Conservation (phyloP, 2,329 filamentous ascomycete genomes). For the Gremmenia infestans region DNA sequence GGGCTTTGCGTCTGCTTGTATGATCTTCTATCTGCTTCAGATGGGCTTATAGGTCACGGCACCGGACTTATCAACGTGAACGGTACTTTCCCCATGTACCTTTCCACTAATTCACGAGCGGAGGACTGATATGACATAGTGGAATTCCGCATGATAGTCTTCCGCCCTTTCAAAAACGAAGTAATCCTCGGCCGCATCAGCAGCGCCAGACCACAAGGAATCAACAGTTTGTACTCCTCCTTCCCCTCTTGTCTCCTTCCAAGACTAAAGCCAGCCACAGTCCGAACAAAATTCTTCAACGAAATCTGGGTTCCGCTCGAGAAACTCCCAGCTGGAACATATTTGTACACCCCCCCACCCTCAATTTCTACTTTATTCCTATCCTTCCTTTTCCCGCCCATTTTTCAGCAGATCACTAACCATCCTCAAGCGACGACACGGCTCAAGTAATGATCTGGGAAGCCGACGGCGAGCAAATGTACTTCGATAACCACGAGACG, state of each 20-base stretch:
- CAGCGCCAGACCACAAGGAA: constrained; percentile 64
- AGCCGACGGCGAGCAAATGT: constrained; percentile 67
- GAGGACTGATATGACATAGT: constrained; percentile 46
- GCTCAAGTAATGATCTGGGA: constrained; percentile 85
- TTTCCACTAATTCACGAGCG: not conserved
- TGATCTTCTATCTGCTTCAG: constrained; percentile 82
- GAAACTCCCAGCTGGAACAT: constrained; percentile 68
- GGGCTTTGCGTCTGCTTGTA: constrained; percentile 92
- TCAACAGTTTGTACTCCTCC: constrained; percentile 52
- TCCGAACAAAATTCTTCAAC: constrained; percentile 88
- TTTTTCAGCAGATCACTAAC: constrained; percentile 3
- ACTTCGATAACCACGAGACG: constrained; percentile 84
- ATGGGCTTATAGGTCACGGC: constrained; percentile 90
- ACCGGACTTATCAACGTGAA: constrained; percentile 93
- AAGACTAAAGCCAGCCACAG: constrained; percentile 33
- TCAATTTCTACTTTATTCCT: constrained; percentile 3
- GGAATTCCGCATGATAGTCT: constrained; percentile 89
- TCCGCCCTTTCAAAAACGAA: constrained; percentile 93
- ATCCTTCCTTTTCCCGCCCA: not conserved
- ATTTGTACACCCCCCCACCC: constrained; percentile 55
- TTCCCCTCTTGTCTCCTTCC: not conserved
- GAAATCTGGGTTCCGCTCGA: constrained; percentile 78
- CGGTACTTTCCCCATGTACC: constrained; percentile 45
- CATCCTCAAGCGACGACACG: constrained; percentile 53
- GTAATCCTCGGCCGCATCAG: constrained; percentile 83